A percentile compares a stretch with the other conserved stretches of the same genome.
Evolutionary conservation across 139 green algal genomes (phyloP).

Genomic region (Tetraselmis chui): DNA sequence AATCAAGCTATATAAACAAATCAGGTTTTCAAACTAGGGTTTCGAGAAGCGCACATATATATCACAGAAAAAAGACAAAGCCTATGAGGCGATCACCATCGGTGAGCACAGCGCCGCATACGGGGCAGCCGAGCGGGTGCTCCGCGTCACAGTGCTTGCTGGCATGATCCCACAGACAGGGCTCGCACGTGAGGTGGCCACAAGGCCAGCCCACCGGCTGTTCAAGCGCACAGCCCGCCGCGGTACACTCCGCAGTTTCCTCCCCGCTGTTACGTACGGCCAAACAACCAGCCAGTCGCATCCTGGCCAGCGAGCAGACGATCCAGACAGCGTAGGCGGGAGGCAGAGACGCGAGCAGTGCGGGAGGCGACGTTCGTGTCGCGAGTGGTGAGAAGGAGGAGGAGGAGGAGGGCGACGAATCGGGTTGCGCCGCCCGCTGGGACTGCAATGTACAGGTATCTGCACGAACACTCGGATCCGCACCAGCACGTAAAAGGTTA

Average conservation of each 20-base stretch:
- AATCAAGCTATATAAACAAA: too few species aligned
- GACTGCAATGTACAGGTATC: too few species aligned
- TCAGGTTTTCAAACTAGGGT: too few species aligned
- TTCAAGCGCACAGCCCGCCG: not conserved
- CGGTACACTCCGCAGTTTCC: not conserved
- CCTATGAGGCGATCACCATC: too few species aligned
- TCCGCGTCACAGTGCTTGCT: too few species aligned
- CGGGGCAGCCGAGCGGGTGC: too few species aligned
- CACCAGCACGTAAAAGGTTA: not conserved
- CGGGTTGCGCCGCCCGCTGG: too few species aligned
- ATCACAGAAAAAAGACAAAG: too few species aligned
- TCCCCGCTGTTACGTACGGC: not conserved
- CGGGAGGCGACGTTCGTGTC: not conserved
- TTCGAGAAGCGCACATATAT: too few species aligned
- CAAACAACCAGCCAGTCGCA: not conserved
- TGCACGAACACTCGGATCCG: not conserved
- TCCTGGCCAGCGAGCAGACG: not conserved
- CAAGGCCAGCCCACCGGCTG: not conserved
- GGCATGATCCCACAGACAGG: not conserved
- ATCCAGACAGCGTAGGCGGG: not conserved
- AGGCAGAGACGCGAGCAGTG: not conserved
- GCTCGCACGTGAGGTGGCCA: not conserved
- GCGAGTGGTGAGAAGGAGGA: too few species aligned
- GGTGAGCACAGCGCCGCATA: too few species aligned
- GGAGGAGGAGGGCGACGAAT: too few species aligned